phyloP scores from a whole-genome alignment of 306 rosid genomes.

The Castanospermum australe region DNA sequence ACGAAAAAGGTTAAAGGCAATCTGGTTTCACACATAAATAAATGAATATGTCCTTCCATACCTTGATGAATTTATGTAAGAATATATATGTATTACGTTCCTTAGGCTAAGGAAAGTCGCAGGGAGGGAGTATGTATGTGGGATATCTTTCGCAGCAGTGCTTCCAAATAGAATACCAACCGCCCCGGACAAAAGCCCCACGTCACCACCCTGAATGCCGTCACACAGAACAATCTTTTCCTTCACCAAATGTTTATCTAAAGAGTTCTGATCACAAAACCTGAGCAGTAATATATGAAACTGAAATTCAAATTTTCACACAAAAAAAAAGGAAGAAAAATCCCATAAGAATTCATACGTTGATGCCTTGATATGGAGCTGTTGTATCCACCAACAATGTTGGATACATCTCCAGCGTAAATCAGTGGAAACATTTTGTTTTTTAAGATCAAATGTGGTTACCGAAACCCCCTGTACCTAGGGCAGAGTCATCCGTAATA shows the following conservation, averaged over 20 bases:
- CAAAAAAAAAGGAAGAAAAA: background rate
- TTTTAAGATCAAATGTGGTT: constrained; percentile 40
- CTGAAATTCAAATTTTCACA: background rate
- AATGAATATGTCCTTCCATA: background rate
- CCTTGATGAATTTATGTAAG: constrained; percentile 31
- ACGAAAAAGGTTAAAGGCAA: too few relatives aligned
- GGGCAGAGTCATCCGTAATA: background rate
- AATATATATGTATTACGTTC: background rate
- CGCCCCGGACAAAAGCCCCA: constrained; percentile 1
- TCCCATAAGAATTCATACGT: too few relatives aligned
- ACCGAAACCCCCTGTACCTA: constrained; percentile 44
- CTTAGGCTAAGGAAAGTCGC: background rate
- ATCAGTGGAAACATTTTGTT: constrained; percentile 37
- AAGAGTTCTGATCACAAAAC: background rate
- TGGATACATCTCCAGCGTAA: constrained; percentile 47
- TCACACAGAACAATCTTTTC: constrained; percentile 59
- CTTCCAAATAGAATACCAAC: constrained; percentile 33
- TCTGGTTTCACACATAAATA: too few relatives aligned
- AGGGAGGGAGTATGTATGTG: constrained; percentile 23
- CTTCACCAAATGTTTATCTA: constrained; percentile 32
- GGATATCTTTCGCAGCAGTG: background rate
- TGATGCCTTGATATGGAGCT: constrained; percentile 31
- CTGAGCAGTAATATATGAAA: background rate
- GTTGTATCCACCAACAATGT: background rate
- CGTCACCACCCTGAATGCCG: rapidly evolving